A percentile compares a stretch with the other conserved stretches of the same genome.
Evolutionary conservation across 1,284 basidiomycete genomes (phyloP).

Genomic region (Leccinum ponderosum): DNA sequence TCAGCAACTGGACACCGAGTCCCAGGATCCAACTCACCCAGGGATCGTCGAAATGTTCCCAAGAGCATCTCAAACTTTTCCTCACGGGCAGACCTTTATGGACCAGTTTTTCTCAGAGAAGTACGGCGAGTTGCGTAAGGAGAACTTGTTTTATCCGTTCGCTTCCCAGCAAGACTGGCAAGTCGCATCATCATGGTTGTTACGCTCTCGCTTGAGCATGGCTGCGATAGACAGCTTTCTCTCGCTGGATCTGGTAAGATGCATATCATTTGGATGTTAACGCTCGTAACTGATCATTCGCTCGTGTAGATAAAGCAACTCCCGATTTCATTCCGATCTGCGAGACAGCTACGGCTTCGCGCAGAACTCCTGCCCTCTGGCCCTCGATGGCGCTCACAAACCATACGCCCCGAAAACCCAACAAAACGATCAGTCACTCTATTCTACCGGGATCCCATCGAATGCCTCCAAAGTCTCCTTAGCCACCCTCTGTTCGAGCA

Average conservation of each 20-base stretch:
- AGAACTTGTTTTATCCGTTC: slow-evolving; percentile 5
- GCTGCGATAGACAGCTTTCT: background rate
- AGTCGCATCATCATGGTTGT: background rate
- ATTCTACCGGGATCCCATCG: background rate
- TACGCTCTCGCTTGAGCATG: background rate
- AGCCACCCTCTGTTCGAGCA: background rate
- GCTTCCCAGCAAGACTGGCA: slow-evolving; percentile 5
- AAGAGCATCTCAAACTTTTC: background rate
- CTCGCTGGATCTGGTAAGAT: background rate
- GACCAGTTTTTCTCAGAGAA: slow-evolving; percentile 2
- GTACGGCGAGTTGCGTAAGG: background rate
- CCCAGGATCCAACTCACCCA: background rate
- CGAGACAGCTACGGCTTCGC: background rate
- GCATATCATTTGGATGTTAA: background rate
- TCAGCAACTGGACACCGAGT: background rate
- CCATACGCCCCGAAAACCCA: background rate
- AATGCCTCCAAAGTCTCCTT: background rate
- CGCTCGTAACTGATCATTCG: background rate
- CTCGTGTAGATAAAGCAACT: background rate
- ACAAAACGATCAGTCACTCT: background rate
- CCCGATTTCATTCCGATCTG: background rate
- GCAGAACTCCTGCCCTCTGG: background rate
- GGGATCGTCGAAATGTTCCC: background rate
- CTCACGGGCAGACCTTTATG: background rate
- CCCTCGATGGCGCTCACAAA: background rate